A percentile compares a stretch with the other conserved stretches of the same genome.
Evolutionary conservation across 208 protist genomes (phyloP).

Genomic region (Angomonas desouzai): DNA sequence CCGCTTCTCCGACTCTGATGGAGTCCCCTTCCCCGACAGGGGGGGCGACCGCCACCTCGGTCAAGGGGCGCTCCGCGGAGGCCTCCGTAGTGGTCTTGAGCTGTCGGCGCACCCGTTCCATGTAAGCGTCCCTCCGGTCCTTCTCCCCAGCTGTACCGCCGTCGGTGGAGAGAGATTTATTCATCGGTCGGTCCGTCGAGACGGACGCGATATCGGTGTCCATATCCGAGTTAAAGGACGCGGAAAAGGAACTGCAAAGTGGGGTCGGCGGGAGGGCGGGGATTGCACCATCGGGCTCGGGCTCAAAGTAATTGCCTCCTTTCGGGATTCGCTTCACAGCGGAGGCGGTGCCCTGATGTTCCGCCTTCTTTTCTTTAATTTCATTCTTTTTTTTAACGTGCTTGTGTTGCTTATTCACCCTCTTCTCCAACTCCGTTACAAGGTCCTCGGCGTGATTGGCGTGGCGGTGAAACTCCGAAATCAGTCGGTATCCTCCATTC

Average conservation of each 20-base stretch:
- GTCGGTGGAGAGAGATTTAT: background rate
- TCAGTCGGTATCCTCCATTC: slow-evolving; percentile 68
- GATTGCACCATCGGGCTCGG: background rate
- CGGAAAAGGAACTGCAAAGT: background rate
- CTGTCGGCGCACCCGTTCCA: background rate
- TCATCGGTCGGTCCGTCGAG: background rate
- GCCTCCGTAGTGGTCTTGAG: background rate
- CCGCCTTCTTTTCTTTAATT: background rate
- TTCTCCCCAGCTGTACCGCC: background rate
- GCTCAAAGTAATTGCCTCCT: background rate
- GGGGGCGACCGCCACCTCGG: background rate
- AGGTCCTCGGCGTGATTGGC: slow-evolving; percentile 50
- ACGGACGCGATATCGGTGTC: background rate
- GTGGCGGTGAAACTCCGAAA: slow-evolving; percentile 65
- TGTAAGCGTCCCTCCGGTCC: slow-evolving; percentile 2
- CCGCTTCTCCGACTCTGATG: background rate
- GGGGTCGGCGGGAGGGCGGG: background rate
- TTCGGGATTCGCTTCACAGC: background rate
- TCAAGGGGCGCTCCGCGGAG: background rate
- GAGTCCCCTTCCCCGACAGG: background rate
- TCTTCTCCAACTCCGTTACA: slow-evolving; percentile 46
- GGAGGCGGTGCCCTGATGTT: background rate
- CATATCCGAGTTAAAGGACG: background rate
- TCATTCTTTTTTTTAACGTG: slow-evolving; percentile 13
- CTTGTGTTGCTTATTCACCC: slow-evolving; percentile 25